Evolutionary conservation across 1,139 yeast genomes (phyloP).

Genomic region (Yamadazyma friedrichii): DNA sequence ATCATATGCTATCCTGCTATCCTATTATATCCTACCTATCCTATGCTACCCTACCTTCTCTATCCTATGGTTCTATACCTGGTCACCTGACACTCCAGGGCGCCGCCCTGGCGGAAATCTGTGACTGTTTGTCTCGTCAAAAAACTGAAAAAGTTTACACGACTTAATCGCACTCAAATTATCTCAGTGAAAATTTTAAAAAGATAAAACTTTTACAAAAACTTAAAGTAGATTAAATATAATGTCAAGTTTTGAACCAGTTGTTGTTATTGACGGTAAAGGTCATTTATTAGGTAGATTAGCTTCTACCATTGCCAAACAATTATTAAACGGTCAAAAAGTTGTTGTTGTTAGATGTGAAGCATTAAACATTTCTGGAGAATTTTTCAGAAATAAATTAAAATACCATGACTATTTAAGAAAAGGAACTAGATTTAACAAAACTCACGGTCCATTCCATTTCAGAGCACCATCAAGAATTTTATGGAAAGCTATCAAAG

Average conservation of each 20-base stretch:
- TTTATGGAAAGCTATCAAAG: slow-evolving; percentile 99
- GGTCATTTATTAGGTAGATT: slow-evolving; percentile 99
- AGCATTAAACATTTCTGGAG: slow-evolving; percentile 98
- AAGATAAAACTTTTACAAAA: slow-evolving; percentile 4
- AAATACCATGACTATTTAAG: slow-evolving; percentile 99
- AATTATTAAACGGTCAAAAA: slow-evolving; percentile 97
- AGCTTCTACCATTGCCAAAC: slow-evolving; percentile 98
- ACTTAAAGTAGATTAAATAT: slow-evolving; percentile 11
- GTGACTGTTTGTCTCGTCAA: slow-evolving; percentile 1
- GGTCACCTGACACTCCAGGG: too few species aligned
- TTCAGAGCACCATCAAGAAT: slow-evolving; percentile 99
- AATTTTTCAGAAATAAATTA: slow-evolving; percentile 99
- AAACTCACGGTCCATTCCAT: slow-evolving; percentile 99
- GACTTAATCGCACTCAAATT: slow-evolving; percentile 4
- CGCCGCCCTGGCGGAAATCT: neutral
- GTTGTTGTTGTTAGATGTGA: slow-evolving; percentile 97
- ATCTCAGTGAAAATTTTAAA: slow-evolving; percentile 9
- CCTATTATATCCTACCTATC: too few species aligned
- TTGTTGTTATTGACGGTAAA: slow-evolving; percentile 97
- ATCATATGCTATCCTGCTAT: too few species aligned
- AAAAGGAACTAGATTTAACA: slow-evolving; percentile 98
- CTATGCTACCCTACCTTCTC: too few species aligned
- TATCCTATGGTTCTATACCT: too few species aligned
- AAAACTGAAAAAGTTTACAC: too few species aligned
- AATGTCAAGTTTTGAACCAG: slow-evolving; percentile 94